Percentiles rank a stretch among this genome's conserved stretches.
Evolutionary conservation across 129 eudicot genomes (phyloP).

Genomic region (Chrysanthemum seticuspe): DNA sequence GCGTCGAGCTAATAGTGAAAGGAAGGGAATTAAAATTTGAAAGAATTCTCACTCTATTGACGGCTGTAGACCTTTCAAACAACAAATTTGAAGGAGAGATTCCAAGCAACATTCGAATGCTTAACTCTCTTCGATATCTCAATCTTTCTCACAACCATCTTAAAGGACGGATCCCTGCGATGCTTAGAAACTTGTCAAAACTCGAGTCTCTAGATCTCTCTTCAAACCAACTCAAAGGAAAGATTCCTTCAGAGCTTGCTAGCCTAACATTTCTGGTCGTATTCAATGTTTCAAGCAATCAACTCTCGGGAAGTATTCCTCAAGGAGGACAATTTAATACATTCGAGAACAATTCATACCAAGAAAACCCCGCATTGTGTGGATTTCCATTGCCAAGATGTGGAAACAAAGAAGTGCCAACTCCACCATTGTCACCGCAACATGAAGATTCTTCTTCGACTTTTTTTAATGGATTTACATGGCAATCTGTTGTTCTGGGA

Average conservation of each 20-base stretch:
- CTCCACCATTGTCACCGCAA: not conserved
- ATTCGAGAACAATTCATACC: not conserved
- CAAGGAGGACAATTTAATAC: conserved; percentile 22
- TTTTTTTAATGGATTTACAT: conserved; percentile 5
- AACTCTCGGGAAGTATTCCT: conserved; percentile 18
- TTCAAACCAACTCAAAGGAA: conserved; percentile 20
- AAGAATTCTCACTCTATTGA: conserved; percentile 10
- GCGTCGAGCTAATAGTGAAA: not conserved
- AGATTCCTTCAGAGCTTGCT: conserved; percentile 14
- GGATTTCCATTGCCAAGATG: conserved; percentile 23
- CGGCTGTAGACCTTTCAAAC: not conserved
- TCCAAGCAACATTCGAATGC: conserved; percentile 4
- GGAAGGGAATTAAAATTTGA: not conserved
- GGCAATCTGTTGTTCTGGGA: conserved; percentile 17
- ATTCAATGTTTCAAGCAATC: conserved; percentile 18
- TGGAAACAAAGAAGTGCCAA: not conserved
- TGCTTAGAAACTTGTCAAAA: conserved; percentile 10
- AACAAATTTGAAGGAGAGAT: not conserved
- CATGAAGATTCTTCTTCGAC: conserved; percentile 14
- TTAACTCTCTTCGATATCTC: conserved; percentile 16
- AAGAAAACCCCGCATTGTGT: conserved; percentile 18
- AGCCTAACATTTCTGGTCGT: not conserved
- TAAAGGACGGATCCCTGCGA: conserved; percentile 10
- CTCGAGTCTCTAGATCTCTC: conserved; percentile 28
- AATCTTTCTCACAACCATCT: conserved; percentile 25